These are phyloP conservation scores for Oenanthe javanica DNA, from an alignment of 140 eudicot genomes.

Conservation along the genomic window DNA sequence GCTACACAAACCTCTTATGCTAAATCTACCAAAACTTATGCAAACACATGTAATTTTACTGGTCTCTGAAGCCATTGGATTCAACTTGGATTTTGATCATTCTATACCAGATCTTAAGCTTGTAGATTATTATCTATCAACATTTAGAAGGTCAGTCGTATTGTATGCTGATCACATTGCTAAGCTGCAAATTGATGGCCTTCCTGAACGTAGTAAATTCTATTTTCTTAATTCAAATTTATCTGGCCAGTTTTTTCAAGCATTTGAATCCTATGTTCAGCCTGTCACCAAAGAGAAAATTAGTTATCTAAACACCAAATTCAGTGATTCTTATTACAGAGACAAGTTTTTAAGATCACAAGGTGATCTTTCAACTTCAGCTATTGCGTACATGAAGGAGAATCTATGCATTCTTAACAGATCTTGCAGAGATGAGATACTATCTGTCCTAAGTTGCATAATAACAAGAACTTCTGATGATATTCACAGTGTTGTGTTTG, in stretches of 20 bases:
- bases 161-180: slow-evolving; percentile 47
- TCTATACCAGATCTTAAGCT: slow-evolving; percentile 27
- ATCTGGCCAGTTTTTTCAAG: slow-evolving; percentile 17
- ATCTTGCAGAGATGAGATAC: slow-evolving; percentile 38
- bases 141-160: slow-evolving; percentile 50
- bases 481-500: slow-evolving; percentile 22
- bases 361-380: slow-evolving; percentile 41
- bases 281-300: slow-evolving; percentile 31
- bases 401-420: slow-evolving; percentile 25
- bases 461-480: slow-evolving; percentile 40
- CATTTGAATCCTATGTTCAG: slow-evolving; percentile 38
- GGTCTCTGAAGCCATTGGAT: slow-evolving; percentile 41
- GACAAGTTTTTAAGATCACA: slow-evolving; percentile 21
- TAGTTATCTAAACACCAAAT: slow-evolving; percentile 22
- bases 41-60: slow-evolving; percentile 63
- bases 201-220: slow-evolving; percentile 12
- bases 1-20: slow-evolving; percentile 42
- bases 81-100: slow-evolving; percentile 15
- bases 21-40: slow-evolving; percentile 52
- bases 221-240: slow-evolving; percentile 10
- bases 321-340: slow-evolving; percentile 28
- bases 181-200: slow-evolving; percentile 31
- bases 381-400: slow-evolving; percentile 45
- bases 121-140: slow-evolving; percentile 28
- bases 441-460: slow-evolving; percentile 36